Conservation (phyloP, 2,329 filamentous ascomycete genomes). For the Macrophomina tecta region DNA sequence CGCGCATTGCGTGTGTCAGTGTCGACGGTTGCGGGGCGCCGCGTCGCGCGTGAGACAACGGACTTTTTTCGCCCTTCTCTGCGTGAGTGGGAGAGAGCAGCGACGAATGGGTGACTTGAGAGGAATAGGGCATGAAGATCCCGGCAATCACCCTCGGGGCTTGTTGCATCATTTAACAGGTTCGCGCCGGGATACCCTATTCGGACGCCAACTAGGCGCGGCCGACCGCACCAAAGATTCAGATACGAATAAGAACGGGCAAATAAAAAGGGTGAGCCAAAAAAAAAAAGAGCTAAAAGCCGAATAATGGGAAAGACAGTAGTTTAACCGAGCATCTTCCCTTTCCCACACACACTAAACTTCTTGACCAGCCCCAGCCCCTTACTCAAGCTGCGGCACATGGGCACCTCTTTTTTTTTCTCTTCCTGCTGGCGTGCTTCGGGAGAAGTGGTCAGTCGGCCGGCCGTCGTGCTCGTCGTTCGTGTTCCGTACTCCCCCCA, state of each 20-base stretch:
- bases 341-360: background rate
- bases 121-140: background rate
- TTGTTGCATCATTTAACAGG: background rate
- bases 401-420: too few relatives aligned
- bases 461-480: too few relatives aligned
- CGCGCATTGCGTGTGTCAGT: background rate
- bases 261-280: background rate
- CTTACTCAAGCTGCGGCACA: too few relatives aligned
- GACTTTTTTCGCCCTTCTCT: background rate
- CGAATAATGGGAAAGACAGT: background rate
- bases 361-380: too few relatives aligned
- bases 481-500: too few relatives aligned
- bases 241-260: background rate
- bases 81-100: constrained; percentile 5
- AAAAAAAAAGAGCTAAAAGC: background rate
- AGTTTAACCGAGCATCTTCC: background rate
- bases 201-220: background rate
- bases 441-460: too few relatives aligned
- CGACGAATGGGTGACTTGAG: background rate
- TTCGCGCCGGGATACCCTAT: background rate
- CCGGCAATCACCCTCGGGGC: background rate
- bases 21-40: background rate
- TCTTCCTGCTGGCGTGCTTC: too few relatives aligned
- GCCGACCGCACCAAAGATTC: background rate
- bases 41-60: background rate